A percentile compares a stretch with the other conserved stretches of the same genome.
phyloP scores from a whole-genome alignment of 208 protist species.

The Acanthamoeba castellanii region DNA sequence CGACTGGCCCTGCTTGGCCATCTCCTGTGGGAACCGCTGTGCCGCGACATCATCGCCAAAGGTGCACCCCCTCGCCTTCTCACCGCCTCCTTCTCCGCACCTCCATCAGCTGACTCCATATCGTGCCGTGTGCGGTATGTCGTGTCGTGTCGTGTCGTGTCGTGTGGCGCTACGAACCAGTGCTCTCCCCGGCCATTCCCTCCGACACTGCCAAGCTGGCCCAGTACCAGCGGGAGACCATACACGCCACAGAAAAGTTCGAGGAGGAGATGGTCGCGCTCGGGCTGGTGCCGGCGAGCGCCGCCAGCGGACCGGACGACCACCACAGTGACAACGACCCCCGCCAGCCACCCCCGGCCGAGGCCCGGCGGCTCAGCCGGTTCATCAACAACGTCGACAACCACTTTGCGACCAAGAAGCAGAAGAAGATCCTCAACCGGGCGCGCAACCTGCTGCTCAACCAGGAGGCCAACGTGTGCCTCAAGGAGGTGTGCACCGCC shows the following conservation, averaged over 20 bases:
- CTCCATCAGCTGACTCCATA: not conserved
- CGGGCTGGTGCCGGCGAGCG: not conserved
- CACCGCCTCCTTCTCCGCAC: not conserved
- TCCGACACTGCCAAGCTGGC: conserved; percentile 44
- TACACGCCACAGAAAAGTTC: not conserved
- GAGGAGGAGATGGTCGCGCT: conserved; percentile 27
- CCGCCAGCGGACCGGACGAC: not conserved
- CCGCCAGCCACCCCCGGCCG: not conserved
- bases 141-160: not conserved
- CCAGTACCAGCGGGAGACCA: conserved; percentile 27
- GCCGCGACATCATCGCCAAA: conserved; percentile 29
- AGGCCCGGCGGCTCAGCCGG: not conserved
- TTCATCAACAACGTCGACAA: conserved; percentile 70
- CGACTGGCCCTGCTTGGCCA: not conserved
- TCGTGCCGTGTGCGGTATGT: not conserved
- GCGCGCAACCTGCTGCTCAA: conserved; percentile 55
- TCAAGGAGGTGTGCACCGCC: conserved; percentile 28
- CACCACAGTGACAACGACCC: not conserved
- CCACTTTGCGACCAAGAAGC: conserved; percentile 69
- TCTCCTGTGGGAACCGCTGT: conserved; percentile 29
- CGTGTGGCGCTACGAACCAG: not conserved
- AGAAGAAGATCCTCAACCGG: not conserved
- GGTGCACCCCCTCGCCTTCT: not conserved
- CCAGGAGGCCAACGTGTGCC: conserved; percentile 63
- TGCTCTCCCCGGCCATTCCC: conserved; percentile 53